These are phyloP conservation scores for Phytophthora capsici DNA, from an alignment of 352 stramenopile species.

Conservation along the genomic window DNA sequence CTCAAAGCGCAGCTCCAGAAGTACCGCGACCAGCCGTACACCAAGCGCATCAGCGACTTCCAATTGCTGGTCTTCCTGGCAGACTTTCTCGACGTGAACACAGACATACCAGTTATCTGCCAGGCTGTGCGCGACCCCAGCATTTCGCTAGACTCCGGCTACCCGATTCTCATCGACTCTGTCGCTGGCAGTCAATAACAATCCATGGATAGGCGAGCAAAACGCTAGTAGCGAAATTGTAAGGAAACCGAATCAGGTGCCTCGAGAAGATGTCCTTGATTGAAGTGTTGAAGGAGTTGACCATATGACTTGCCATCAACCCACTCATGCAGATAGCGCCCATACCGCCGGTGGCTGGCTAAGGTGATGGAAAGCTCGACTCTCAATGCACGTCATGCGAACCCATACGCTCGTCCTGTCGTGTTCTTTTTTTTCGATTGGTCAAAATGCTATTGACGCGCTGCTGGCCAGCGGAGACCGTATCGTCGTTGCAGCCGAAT, in stretches of 20 bases:
- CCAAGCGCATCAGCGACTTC: constrained; percentile 96
- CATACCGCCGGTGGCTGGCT: constrained; percentile 1
- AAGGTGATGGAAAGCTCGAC: neutral
- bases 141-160: constrained; percentile 94
- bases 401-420: constrained; percentile 10
- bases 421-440: constrained; percentile 15
- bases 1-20: constrained; percentile 93
- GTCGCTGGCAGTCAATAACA: constrained; percentile 85
- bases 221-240: constrained; percentile 17
- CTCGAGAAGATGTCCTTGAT: neutral
- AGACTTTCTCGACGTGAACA: constrained; percentile 92
- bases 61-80: constrained; percentile 95
- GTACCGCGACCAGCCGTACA: constrained; percentile 62
- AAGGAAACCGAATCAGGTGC: constrained; percentile 10
- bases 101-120: constrained; percentile 94
- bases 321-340: neutral
- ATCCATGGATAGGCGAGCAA: constrained; percentile 15
- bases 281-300: constrained; percentile 4
- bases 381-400: neutral
- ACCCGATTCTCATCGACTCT: constrained; percentile 95
- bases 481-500: constrained; percentile 1
- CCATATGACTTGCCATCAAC: neutral
- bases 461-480: constrained; percentile 1
- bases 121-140: constrained; percentile 89
- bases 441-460: constrained; percentile 6